Base-by-base conservation (phyloP, 352 stramenopile species). In the Chrysophaeum taylorii region DNA sequence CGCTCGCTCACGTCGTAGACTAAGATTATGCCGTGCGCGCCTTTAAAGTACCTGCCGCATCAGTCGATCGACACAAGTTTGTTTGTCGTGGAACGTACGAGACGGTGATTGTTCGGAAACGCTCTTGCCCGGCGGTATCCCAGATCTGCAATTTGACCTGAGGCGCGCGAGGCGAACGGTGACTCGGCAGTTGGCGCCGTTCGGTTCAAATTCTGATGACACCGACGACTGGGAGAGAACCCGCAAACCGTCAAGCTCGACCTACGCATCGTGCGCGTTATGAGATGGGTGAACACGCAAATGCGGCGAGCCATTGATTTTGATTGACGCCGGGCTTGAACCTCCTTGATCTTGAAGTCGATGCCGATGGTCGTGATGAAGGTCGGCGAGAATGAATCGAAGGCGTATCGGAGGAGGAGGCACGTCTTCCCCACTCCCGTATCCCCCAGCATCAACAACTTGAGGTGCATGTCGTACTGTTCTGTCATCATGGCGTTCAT, bases 391-490 rank as follows among this genome's bases (percentile, higher is more conserved):
- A 94, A 94, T 35, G 76, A 84, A 70, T 93, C 85, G 78, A 91
- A 87, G 38, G 85, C 85, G 73, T 92, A 94, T 70, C 85, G 86
- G 16, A 93, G 76, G 18, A 94, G 73, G 25, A 94, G 73, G 63
- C 83, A 91, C 29, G 85, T 90, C 73, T 91, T 91, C 21, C 85
- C 85, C 54, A 91, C 85, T 70, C 83, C 84, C 78, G 89, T 96
- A 76, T 97, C 92, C 29, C 92, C 92, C 69, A 97, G 97, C 90
- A 97, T 97, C 50, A 97, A 84, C 70, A 97, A 81, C 78, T 97
- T 97, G 76, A 97, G 96, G 82, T 97, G 92, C 89, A 97, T 96
- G 76, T 97, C 92, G 74, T 96, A n/a, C n/a, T n/a, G n/a, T n/a
- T n/a, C n/a, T n/a, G n/a, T n/a, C n/a, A n/a, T n/a, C n/a, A n/a